Percentiles rank a stretch among this genome's conserved stretches.
phyloP scores from a whole-genome alignment of 441 rosid genomes.

The Manihot esculenta region DNA sequence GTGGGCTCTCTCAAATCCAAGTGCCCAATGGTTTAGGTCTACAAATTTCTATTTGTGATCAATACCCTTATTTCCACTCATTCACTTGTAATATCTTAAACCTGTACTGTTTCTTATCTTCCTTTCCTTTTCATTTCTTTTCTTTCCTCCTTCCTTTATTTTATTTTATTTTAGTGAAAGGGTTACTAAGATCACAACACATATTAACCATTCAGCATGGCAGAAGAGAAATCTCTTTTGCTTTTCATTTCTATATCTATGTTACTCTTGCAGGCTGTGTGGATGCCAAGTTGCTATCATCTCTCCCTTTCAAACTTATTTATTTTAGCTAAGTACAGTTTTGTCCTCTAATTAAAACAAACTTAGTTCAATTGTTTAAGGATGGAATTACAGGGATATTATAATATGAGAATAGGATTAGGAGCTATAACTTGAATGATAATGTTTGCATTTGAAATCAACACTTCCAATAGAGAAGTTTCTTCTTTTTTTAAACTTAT shows the following conservation, averaged over 20 bases:
- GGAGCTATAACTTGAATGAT: neutral
- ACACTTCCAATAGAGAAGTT: constrained; percentile 1
- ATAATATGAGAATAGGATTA: constrained; percentile 1
- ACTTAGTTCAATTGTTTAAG: neutral
- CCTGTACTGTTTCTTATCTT: neutral
- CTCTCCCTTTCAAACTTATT: constrained; percentile 7
- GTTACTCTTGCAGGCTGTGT: constrained; percentile 1
- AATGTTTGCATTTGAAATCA: neutral
- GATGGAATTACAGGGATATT: neutral
- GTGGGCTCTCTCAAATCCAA: constrained; percentile 51
- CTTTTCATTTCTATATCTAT: neutral
- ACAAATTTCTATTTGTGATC: constrained; percentile 24
- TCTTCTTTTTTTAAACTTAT: too few relatives aligned
- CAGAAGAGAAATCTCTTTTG: neutral
- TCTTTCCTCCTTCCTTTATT: too few relatives aligned
- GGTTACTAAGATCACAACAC: constrained; percentile 10
- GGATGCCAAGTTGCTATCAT: constrained; percentile 8
- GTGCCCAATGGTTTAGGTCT: constrained; percentile 41
- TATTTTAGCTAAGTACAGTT: constrained; percentile 10
- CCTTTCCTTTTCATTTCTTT: neutral
- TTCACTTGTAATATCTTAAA: constrained; percentile 17
- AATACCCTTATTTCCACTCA: constrained; percentile 21
- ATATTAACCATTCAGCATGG: constrained; percentile 1
- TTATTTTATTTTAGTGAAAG: neutral
- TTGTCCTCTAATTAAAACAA: constrained; percentile 15